Base-by-base conservation (phyloP, 2,329 filamentous ascomycete genomes). In the Ophiostoma pallidulum region DNA sequence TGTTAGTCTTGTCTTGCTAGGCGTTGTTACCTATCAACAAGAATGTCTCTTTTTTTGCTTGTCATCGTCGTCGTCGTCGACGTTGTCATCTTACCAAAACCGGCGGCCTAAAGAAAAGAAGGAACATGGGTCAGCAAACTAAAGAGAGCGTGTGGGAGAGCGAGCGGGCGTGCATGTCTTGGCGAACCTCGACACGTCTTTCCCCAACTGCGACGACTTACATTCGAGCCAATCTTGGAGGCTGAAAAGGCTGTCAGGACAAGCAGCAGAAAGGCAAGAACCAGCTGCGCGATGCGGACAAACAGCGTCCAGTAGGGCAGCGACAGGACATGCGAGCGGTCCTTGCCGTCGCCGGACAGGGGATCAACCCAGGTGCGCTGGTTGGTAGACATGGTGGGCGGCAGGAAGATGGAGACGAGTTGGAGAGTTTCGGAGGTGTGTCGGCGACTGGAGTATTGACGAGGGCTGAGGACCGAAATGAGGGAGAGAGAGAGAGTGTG, bases 291-390 rank as follows among this genome's bases (percentile, higher is more conserved):
- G 40, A 49, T 40, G 39, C 55, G 53, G 31, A 57, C 29, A 32
- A 53, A 33, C 39, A 40, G 43, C 14, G 48, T 51, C 53, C 53
- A 57, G n/a, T 50, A 33, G 19, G 55, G 53, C 46, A 48, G 43
- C 8, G 46, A 29, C 16, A 54, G 53, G 24, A 57, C 31, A 29
- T 55, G 51, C 24, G 51, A 43, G 10, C 52, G 52, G 45, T 51
- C 47, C 13, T 42, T 41, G 45, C 51, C 47, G 32, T 57, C 52
- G 32, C 26, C 28, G 14, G 43, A 13, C 7, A 48, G 29, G 18
- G 45, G 35, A 3, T 35, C 33, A 9, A 24, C 16, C 46, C 46
- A 48, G 46, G 38, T 28, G 22, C 33, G 41, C 19, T 43, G 38
- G 22, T 41, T 35, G 43, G 37, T 44, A 37, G 42, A 36, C 47